Evolutionary conservation across 2,329 filamentous ascomycete genomes (phyloP).

Genomic region (Metarhizium sp.): DNA sequence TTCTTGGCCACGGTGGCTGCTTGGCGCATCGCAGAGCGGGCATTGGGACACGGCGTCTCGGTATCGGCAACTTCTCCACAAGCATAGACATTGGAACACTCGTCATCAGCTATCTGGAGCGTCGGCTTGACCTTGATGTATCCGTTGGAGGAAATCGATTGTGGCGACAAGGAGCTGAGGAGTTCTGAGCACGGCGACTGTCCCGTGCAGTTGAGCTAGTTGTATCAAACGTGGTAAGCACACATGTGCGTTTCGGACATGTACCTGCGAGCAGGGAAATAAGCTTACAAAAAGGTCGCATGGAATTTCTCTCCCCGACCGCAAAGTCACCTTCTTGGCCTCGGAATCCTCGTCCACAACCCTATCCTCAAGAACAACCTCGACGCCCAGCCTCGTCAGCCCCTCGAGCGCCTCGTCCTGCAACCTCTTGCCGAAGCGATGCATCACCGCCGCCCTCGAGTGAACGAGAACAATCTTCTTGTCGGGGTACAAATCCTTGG

Average conservation of each 20-base stretch:
- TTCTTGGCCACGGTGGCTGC: conserved; percentile 44
- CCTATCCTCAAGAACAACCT: conserved; percentile 42
- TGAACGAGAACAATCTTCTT: conserved; percentile 50
- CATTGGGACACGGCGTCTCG: conserved; percentile 37
- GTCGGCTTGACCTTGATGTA: conserved; percentile 45
- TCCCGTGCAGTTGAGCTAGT: conserved; percentile 48
- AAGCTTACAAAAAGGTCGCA: conserved; percentile 41
- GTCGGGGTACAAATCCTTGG: conserved; percentile 43
- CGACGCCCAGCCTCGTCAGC: conserved; percentile 35
- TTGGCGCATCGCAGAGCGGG: conserved; percentile 44
- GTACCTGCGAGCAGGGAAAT: background rate
- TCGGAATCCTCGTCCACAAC: conserved; percentile 26
- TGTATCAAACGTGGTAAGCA: background rate
- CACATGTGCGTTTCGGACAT: background rate
- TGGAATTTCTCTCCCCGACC: conserved; percentile 32
- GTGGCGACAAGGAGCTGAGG: conserved; percentile 31
- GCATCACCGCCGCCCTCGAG: conserved; percentile 43
- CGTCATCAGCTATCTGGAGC: conserved; percentile 43
- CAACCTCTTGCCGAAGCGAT: conserved; percentile 36
- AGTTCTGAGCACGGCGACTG: conserved; percentile 47
- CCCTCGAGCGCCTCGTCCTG: conserved; percentile 30
- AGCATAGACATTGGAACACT: conserved; percentile 45
- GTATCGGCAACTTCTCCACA: conserved; percentile 55
- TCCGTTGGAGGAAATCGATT: conserved; percentile 34
- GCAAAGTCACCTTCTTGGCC: conserved; percentile 31